These are phyloP conservation scores for Pythium dissotocum DNA, from an alignment of 352 stramenopile genomes.

Conservation along the genomic window DNA sequence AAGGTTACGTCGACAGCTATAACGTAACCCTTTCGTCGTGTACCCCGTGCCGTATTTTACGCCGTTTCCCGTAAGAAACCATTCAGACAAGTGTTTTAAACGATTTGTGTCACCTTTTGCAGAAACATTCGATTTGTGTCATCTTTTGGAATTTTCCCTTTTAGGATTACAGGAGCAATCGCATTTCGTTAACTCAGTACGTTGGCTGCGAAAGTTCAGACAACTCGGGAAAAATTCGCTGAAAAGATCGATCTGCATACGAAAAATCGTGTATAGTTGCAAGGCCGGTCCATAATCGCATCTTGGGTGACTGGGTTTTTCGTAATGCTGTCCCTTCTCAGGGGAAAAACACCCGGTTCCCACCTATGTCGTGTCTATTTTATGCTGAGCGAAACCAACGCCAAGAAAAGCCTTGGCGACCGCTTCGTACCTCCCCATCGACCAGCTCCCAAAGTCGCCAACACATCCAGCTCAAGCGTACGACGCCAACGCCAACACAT, in stretches of 20 bases:
- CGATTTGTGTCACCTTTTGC: slow-evolving; percentile 2
- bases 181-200: no score
- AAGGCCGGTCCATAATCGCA: neutral
- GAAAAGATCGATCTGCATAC: no score
- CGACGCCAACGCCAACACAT: neutral
- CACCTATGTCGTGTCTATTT: slow-evolving; percentile 5
- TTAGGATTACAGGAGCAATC: no score
- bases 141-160: slow-evolving; percentile 1
- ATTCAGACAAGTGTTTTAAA: neutral
- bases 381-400: neutral
- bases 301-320: neutral
- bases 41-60: neutral
- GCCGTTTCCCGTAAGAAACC: neutral
- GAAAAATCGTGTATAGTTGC: neutral
- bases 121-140: no score
- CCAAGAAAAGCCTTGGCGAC: neutral
- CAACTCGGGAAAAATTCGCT: no score
- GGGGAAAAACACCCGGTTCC: neutral
- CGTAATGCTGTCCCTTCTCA: slow-evolving; percentile 7
- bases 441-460: neutral
- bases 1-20: neutral
- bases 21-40: neutral
- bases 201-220: no score
- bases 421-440: neutral
- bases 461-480: neutral